Base-by-base conservation (phyloP, 179 eudicot genomes). In the Monotropa hypopitys region DNA sequence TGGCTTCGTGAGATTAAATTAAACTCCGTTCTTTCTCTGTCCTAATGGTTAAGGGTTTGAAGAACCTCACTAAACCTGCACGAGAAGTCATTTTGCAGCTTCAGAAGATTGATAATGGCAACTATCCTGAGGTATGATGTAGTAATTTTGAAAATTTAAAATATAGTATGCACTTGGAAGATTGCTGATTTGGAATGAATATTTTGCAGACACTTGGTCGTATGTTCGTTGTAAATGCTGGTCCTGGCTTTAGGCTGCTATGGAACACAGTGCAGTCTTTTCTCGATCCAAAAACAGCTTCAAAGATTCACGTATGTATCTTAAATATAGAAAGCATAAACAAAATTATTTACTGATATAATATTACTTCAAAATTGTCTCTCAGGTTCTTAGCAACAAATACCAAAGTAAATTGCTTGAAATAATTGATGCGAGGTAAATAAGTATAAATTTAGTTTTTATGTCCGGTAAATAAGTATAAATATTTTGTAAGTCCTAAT, bases 181-280 rank as follows among this genome's bases (percentile, higher is more conserved):
- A 32, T 32, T 3, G 72, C 33, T 38, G 38, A 38, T 62, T 9
- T 54, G 42, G 50, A 42, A 6, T n/a, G 33, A 38, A 23, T 30
- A 23, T 50, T 72, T 16, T 85, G 77, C 89, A 91, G 97, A 90
- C 90, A 61, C 88, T 88, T 53, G 40, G 59, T 70, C 85, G 81
- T 72, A 90, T 90, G 94, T 88, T 84, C 75, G 84, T 91, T 59
- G 75, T 91, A 57, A 91, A 91, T 85, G 97, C 95, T 82, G 92
- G 95, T 68, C 82, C 81, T 82, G 90, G 87, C 73, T 90, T 92
- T 81, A 84, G 79, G 79, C 57, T 89, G 77, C 82, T 86, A 21
- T 90, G 97, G 93, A 89, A 81, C 75, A 38, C 88, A 33, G 40
- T 88, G 51, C 88, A 88, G 86, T 56, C 82, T 35, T 83, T 85